A percentile compares a stretch with the other conserved stretches of the same genome.
Evolutionary conservation across 2,329 filamentous ascomycete genomes (phyloP).

Genomic region (Colletotrichum liaoningense): DNA sequence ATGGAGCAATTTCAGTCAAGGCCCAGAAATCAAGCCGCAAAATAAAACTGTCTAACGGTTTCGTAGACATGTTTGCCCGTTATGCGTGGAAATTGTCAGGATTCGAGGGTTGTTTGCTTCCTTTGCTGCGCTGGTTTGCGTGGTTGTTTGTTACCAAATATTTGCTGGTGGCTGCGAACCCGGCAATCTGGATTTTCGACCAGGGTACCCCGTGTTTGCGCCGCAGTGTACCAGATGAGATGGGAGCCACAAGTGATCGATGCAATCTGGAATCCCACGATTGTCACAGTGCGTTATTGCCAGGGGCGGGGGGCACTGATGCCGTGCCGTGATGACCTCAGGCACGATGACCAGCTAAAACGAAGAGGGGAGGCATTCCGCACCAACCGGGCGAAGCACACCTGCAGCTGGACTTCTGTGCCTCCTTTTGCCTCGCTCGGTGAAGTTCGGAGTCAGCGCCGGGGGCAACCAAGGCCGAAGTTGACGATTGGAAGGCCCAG

Average conservation of each 20-base stretch:
- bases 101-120: constrained; percentile 13
- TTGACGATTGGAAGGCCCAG: neutral
- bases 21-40: neutral
- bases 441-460: neutral
- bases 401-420: neutral
- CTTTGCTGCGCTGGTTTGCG: constrained; percentile 17
- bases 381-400: neutral
- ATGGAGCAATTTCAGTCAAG: neutral
- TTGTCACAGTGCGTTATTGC: neutral
- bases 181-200: constrained; percentile 4
- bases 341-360: neutral
- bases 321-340: neutral
- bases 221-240: neutral
- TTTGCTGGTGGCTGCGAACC: neutral
- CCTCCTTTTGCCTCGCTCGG: neutral
- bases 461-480: neutral
- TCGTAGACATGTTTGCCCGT: neutral
- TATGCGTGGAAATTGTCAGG: neutral
- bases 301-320: neutral
- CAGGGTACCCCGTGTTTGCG: constrained; percentile 6
- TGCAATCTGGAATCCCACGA: neutral
- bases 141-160: neutral
- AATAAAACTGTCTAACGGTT: neutral
- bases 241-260: neutral
- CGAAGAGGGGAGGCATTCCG: neutral